Base-by-base conservation (phyloP, 257 asterid species). In the Jacaranda copaia region DNA sequence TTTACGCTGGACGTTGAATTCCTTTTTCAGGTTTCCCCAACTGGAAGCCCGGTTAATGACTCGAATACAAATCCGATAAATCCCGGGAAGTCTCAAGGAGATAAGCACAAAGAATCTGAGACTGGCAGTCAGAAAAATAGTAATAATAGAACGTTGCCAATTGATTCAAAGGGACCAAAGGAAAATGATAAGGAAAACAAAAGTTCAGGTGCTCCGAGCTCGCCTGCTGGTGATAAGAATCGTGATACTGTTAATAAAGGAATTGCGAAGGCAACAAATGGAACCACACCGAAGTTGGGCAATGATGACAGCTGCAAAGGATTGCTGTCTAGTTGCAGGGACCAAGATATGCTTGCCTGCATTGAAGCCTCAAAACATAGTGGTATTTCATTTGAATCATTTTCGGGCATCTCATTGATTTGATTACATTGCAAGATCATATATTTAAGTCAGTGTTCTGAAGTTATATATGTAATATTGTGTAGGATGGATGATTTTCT, bases 21-120 rank as follows among this genome's bases (percentile, higher is more conserved):
- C 69, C 25, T 39, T 75, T 59, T 84, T n/a, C 84, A 89, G 94
- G 83, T 76, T 87, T 62, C 88, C 12, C 86, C 84, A 2, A 58
- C 62, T 58, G 80, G 70, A 70, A 84, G 80, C 59, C 82, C 88
- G 48, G 86, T 75, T 61, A 80, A 64, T 80, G 84, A 43, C 36
- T 59, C 82, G 4, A 80, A 71, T 59, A 13, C 61, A 4, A 86
- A 76, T 62, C 78, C 90, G 16, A 52, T 67, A 32, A 55, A 73
- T 79, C 58, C 72, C 6, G 83, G 68, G 53, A 79, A 79, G 45
- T 42, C 89, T 55, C 78, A 74, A 60, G 53, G 53, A 70, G 85
- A 72, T 53, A 73, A 81, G 68, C 84, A 63, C 38, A 75, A 75
- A 66, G 84, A 75, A 62, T 58, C 84, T 69, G 72, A 74, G 53